Conservation (phyloP, 257 asterid genomes). For the Solanum bulbocastanum region DNA sequence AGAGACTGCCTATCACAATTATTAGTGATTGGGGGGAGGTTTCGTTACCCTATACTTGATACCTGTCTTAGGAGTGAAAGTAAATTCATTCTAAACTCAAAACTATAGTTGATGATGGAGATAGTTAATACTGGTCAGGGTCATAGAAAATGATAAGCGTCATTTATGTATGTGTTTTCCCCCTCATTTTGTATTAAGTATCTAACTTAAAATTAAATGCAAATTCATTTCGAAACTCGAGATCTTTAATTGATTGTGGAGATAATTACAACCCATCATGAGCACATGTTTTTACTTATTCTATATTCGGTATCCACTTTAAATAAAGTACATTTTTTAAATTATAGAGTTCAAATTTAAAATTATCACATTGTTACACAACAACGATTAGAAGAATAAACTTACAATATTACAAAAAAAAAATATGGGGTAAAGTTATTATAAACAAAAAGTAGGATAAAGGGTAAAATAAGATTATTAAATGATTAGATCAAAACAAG, state of each 20-base stretch:
- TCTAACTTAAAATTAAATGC: not conserved
- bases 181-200: not conserved
- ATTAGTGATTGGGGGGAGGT: not conserved
- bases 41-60: too few relatives aligned
- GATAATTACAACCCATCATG: not conserved
- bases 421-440: not conserved
- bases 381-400: not conserved
- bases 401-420: not conserved
- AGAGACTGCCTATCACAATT: not conserved
- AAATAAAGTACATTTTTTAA: too few relatives aligned
- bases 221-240: not conserved
- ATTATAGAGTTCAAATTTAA: too few relatives aligned
- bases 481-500: too few relatives aligned
- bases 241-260: not conserved
- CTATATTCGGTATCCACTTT: not conserved
- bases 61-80: not conserved
- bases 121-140: not conserved
- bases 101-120: not conserved
- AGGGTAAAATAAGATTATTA: too few relatives aligned
- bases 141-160: not conserved
- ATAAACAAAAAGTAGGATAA: not conserved
- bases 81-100: not conserved
- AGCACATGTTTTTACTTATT: not conserved
- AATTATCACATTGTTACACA: not conserved
- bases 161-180: not conserved